Base-by-base conservation (phyloP, 805 yeast species). In the Candida ipomoeae region DNA sequence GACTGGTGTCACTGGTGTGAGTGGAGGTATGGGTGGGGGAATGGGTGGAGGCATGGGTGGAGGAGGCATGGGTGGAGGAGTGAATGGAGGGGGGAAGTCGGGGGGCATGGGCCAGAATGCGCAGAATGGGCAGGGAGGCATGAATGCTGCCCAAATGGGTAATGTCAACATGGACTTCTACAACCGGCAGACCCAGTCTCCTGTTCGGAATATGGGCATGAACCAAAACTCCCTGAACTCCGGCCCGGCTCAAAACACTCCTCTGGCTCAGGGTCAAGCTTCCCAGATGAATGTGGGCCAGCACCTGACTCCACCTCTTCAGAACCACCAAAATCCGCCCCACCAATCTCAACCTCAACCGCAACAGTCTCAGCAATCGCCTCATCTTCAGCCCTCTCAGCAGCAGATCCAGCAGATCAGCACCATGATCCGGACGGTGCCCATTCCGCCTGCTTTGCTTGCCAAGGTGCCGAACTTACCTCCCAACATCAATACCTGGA, bases 401-500 rank as follows among this genome's bases (percentile, higher is more conserved):
- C 63, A 56, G 49, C 77, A 73, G 53, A 67, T 74, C 51, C 72
- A 68, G 48, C 74, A 70, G 51, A 66, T 73, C 47, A 62, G 67
- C 40, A 64, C 65, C 45, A 63, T 77, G 55, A 74, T 87, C 62
- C 80, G 84, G 54, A 81, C 80, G 40, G 70, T 82, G 2, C 89
- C 88, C 3, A 88, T 90, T 46, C 96, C 96, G 0, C 79, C 79
- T 14, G 79, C 81, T 2, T 65, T 89, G 23, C 67, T 89, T 18
- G 74, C 78, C 48, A 80, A 80, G 59, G 78, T 89, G 43, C 95
- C 96, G 8, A 84, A 80, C 43, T 71, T 89, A 33, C 97, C 97
- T 0, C 84, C 84, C 13, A 85, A 83, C 45, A 84, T 84, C 29
- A 84, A 79, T 57, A 87, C 95, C 6, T 90, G 96, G 96, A 80